Conservation (phyloP, 192 early-diverging fungal species). For the Polychytrium aggregatum region DNA sequence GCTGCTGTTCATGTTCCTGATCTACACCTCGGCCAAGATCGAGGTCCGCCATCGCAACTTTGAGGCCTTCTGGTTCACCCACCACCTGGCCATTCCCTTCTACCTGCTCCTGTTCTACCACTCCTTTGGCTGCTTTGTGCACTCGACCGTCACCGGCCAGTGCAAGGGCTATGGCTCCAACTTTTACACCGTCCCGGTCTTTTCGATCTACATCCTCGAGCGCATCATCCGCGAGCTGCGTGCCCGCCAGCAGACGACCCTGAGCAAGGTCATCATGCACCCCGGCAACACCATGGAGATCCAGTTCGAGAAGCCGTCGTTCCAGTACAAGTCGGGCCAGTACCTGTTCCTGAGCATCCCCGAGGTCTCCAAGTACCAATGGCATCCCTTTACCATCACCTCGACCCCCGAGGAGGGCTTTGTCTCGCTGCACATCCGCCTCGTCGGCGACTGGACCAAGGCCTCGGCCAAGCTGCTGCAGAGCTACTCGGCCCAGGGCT, state of each 20-base stretch:
- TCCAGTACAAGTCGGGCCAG: constrained; percentile 49
- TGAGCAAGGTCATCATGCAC: constrained; percentile 64
- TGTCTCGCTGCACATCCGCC: constrained; percentile 63
- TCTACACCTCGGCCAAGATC: constrained; percentile 42
- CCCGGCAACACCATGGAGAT: constrained; percentile 57
- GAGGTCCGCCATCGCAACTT: constrained; percentile 44
- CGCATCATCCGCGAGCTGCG: constrained; percentile 51
- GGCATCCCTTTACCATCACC: constrained; percentile 82
- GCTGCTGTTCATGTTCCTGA: constrained; percentile 45
- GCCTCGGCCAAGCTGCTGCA: constrained; percentile 50
- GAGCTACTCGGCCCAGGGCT: constrained; percentile 39
- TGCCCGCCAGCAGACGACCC: constrained; percentile 38
- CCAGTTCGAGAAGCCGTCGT: constrained; percentile 53
- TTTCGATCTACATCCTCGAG: constrained; percentile 50
- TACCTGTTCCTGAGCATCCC: constrained; percentile 70
- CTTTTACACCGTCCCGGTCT: constrained; percentile 18
- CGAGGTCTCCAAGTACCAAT: constrained; percentile 48
- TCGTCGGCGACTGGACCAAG: constrained; percentile 66
- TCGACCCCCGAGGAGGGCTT: constrained; percentile 70
- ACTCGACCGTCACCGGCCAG: constrained; percentile 24
- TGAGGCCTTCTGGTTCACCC: constrained; percentile 69
- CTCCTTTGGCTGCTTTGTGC: constrained; percentile 20
- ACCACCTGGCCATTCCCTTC: constrained; percentile 63
- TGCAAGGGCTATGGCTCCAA: constrained; percentile 24
- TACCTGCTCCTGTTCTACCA: constrained; percentile 62